These are phyloP conservation scores for Candida easanensis DNA, from an alignment of 805 yeast genomes.

Conservation along the genomic window DNA sequence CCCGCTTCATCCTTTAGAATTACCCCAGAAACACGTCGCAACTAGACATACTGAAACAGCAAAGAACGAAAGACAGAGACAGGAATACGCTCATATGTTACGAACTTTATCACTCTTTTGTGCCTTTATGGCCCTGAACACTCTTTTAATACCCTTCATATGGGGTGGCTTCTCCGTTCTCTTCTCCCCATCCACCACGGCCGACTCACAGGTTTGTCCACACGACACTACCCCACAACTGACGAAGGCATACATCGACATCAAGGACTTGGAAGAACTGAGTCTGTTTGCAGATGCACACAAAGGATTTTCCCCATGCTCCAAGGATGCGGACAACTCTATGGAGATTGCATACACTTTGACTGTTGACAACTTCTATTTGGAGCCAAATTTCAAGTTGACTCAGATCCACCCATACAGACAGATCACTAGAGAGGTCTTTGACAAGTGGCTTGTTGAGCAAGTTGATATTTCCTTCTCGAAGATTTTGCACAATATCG, in stretches of 20 bases:
- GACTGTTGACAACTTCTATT: conserved; percentile 23
- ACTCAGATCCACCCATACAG: conserved; percentile 20
- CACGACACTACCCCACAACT: background rate
- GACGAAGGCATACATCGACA: conserved; percentile 2
- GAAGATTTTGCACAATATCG: conserved; percentile 46
- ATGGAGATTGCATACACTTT: conserved; percentile 1
- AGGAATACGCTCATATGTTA: conserved; percentile 3
- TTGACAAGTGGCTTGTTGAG: conserved; percentile 42
- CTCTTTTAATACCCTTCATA: conserved; percentile 6
- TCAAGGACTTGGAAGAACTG: background rate
- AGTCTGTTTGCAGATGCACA: background rate
- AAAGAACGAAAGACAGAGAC: background rate
- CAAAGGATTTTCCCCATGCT: no score
- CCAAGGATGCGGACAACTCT: background rate
- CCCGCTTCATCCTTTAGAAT: background rate
- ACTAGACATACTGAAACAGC: background rate
- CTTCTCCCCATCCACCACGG: background rate
- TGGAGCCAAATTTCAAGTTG: conserved; percentile 22
- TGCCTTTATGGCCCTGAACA: conserved; percentile 5
- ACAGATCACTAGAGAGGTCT: conserved; percentile 28
- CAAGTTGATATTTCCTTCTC: conserved; percentile 41
- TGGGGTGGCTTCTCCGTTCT: conserved; percentile 2
- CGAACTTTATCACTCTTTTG: conserved; percentile 3
- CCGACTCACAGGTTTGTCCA: background rate
- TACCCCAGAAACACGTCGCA: background rate